Conservation (phyloP, 371 early-diverging fungal species). For the Zancudomyces culisetae region DNA sequence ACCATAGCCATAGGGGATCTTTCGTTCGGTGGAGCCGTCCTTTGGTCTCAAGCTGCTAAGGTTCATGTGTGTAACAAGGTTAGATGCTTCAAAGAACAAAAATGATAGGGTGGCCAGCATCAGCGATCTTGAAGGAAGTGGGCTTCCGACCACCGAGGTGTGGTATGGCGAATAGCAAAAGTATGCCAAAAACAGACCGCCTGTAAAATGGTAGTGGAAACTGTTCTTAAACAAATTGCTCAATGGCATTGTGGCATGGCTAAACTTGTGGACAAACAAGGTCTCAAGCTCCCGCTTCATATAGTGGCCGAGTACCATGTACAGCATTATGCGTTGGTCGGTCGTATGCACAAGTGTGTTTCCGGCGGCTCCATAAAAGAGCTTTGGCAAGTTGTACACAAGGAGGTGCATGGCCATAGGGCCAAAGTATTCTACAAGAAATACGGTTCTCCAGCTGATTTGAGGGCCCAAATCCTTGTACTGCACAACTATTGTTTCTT, state of each 20-base stretch:
- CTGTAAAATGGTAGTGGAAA: conserved; percentile 82
- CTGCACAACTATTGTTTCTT: conserved; percentile 20
- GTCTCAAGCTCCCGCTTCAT: conserved; percentile 88
- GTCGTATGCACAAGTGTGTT: conserved; percentile 35
- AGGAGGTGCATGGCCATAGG: conserved; percentile 75
- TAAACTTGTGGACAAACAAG: conserved; percentile 81
- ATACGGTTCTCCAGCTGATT: conserved; percentile 86
- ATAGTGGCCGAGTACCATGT: conserved; percentile 66
- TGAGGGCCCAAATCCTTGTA: conserved; percentile 89
- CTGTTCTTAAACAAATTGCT: conserved; percentile 86
- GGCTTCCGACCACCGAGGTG: conserved; percentile 26
- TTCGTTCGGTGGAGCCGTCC: conserved; percentile 66
- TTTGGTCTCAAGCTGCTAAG: conserved; percentile 76
- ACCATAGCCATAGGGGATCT: conserved; percentile 85
- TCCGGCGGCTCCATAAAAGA: conserved; percentile 48
- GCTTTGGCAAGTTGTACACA: conserved; percentile 45
- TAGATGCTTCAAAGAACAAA: conserved; percentile 63
- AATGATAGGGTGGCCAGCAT: conserved; percentile 14
- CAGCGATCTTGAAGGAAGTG: conserved; percentile 21
- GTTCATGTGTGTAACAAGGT: conserved; percentile 64
- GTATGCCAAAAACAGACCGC: conserved; percentile 71
- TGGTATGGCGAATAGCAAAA: conserved; percentile 60
- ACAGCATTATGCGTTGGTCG: conserved; percentile 47
- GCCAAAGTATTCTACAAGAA: conserved; percentile 83
- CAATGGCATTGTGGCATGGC: conserved; percentile 88